phyloP scores from a whole-genome alignment of 805 yeast genomes.

The Kodamaea kakaduensis region DNA sequence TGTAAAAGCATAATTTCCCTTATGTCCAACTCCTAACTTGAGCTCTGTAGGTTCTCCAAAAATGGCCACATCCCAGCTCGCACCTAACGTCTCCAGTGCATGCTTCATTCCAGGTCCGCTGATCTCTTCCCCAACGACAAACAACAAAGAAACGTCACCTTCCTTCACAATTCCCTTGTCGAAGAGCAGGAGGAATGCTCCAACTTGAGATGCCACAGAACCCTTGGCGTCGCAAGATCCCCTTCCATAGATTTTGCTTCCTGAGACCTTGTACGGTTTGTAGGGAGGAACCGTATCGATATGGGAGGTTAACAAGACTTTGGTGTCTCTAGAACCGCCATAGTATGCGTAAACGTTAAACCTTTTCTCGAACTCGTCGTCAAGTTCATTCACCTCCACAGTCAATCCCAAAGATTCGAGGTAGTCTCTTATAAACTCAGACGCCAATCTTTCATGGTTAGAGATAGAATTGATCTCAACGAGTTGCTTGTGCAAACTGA shows the following conservation, averaged over 20 bases:
- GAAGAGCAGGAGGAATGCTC: constrained; percentile 48
- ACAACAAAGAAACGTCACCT: constrained; percentile 57
- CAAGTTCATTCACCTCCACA: constrained; percentile 43
- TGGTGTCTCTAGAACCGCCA: constrained; percentile 43
- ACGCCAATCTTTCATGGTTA: constrained; percentile 29
- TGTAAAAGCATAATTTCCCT: constrained; percentile 48
- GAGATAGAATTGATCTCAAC: constrained; percentile 25
- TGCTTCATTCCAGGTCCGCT: constrained; percentile 59
- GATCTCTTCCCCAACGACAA: constrained; percentile 70
- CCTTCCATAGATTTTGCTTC: constrained; percentile 55
- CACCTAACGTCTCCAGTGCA: constrained; percentile 39
- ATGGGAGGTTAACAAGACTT: constrained; percentile 56
- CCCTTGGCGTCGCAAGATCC: constrained; percentile 73
- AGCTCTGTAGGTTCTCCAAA: constrained; percentile 77
- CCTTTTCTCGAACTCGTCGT: constrained; percentile 26
- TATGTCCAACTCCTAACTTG: constrained; percentile 67
- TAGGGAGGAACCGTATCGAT: constrained; percentile 73
- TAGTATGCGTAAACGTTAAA: constrained; percentile 56
- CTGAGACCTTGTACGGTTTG: constrained; percentile 46
- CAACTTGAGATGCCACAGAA: constrained; percentile 60
- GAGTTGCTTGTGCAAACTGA: constrained; percentile 24
- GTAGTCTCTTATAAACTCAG: constrained; percentile 35
- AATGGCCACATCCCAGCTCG: constrained; percentile 55
- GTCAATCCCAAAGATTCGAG: constrained; percentile 44
- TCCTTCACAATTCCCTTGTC: constrained; percentile 34